Evolutionary conservation across 345 rosid genomes (phyloP).

Genomic region (Acer campestre): DNA sequence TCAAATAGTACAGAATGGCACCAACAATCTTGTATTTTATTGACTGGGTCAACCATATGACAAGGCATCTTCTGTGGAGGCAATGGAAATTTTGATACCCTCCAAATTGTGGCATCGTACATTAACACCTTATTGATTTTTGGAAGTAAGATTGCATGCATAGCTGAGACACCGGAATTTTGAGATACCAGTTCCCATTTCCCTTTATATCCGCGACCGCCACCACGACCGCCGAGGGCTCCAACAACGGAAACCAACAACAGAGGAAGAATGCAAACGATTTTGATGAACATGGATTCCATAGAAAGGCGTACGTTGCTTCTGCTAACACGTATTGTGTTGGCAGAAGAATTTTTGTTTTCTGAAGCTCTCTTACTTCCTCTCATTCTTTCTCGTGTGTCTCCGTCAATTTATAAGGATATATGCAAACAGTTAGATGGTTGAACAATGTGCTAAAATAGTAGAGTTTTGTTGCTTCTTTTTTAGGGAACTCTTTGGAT

Average conservation of each 20-base stretch:
- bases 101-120: conserved; percentile 80
- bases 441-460: background rate
- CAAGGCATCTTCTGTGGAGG: conserved; percentile 34
- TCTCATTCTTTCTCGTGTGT: too few species aligned
- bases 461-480: conserved; percentile 8
- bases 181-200: conserved; percentile 52
- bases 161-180: conserved; percentile 76
- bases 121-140: conserved; percentile 54
- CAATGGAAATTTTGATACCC: conserved; percentile 44
- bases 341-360: too few species aligned
- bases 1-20: conserved; percentile 67
- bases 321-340: too few species aligned
- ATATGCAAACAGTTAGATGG: too few species aligned
- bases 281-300: too few species aligned
- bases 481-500: background rate
- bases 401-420: background rate
- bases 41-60: conserved; percentile 32
- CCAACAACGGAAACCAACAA: too few species aligned
- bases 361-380: too few species aligned
- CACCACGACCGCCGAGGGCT: background rate
- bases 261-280: too few species aligned
- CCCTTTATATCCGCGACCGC: conserved; percentile 25
- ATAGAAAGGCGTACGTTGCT: too few species aligned
- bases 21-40: conserved; percentile 49
- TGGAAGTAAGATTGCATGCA: conserved; percentile 76